Conservation (phyloP, 257 asterid genomes). For the Vinca minor region DNA sequence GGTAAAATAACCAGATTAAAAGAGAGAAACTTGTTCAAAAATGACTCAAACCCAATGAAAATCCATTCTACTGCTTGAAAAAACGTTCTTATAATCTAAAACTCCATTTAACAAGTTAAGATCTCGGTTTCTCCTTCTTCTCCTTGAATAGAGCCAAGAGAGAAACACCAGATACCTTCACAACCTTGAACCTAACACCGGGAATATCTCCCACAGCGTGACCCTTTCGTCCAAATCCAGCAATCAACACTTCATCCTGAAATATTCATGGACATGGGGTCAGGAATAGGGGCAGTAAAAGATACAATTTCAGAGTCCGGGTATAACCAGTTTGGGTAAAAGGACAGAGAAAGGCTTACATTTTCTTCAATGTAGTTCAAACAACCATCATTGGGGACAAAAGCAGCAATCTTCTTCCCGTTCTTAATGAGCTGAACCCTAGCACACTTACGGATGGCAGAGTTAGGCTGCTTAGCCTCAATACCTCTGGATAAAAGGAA, state of each 20-base stretch:
- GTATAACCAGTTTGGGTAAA: background rate
- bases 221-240: constrained; percentile 83
- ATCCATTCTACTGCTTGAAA: constrained; percentile 15
- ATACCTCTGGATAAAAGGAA: constrained; percentile 38
- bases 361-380: constrained; percentile 75
- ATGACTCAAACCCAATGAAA: constrained; percentile 10
- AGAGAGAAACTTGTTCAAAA: constrained; percentile 14
- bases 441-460: constrained; percentile 79
- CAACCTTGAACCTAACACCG: constrained; percentile 77
- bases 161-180: constrained; percentile 79
- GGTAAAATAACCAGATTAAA: constrained; percentile 18
- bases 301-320: background rate
- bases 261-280: background rate
- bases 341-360: constrained; percentile 24
- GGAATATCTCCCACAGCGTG: constrained; percentile 89
- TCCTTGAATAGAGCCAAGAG: constrained; percentile 66
- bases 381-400: constrained; percentile 79
- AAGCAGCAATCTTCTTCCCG: constrained; percentile 79
- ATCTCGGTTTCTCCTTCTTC: constrained; percentile 67
- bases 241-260: constrained; percentile 79
- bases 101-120: constrained; percentile 20
- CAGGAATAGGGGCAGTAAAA: background rate
- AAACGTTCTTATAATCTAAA: background rate
- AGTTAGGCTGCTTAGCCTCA: constrained; percentile 82
- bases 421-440: constrained; percentile 76